These are phyloP conservation scores for Parietaria judaica DNA, from an alignment of 306 rosid genomes.

Conservation along the genomic window DNA sequence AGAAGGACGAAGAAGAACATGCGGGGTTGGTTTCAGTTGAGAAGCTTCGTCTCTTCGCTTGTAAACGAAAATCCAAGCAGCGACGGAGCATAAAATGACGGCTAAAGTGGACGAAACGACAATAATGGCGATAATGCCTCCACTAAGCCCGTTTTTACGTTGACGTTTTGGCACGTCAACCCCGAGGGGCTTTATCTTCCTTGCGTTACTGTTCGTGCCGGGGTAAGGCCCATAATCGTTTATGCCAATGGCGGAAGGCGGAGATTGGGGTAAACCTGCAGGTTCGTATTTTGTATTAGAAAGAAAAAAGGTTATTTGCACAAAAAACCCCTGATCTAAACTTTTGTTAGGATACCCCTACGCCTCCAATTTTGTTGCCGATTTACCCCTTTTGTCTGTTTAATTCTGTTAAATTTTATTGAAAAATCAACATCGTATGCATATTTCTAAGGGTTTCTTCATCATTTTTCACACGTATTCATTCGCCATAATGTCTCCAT, in stretches of 20 bases:
- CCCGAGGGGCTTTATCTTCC: conserved; percentile 79
- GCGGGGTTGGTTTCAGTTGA: conserved; percentile 32
- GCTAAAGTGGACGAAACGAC: conserved; percentile 49
- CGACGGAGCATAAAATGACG: conserved; percentile 44
- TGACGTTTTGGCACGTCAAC: conserved; percentile 55
- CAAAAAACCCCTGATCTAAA: too few species aligned
- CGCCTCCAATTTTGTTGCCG: too few species aligned
- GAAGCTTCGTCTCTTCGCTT: conserved; percentile 36
- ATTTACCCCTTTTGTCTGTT: too few species aligned
- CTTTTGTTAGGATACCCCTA: too few species aligned
- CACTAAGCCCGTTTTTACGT: conserved; percentile 48
- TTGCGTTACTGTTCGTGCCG: conserved; percentile 35
- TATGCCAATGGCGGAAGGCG: conserved; percentile 58
- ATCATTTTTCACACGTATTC: too few species aligned
- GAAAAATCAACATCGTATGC: too few species aligned
- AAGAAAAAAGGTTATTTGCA: neutral
- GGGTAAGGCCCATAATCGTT: conserved; percentile 64
- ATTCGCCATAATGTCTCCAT: too few species aligned
- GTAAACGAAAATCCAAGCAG: conserved; percentile 43
- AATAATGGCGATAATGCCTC: conserved; percentile 49
- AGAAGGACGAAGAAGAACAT: conserved; percentile 29
- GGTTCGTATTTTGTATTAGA: conserved; percentile 14
- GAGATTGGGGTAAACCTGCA: conserved; percentile 83
- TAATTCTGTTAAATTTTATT: too few species aligned
- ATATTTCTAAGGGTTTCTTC: too few species aligned